These are phyloP conservation scores for Fusarium devonianum DNA, from an alignment of 2,329 filamentous ascomycete genomes.

Conservation along the genomic window DNA sequence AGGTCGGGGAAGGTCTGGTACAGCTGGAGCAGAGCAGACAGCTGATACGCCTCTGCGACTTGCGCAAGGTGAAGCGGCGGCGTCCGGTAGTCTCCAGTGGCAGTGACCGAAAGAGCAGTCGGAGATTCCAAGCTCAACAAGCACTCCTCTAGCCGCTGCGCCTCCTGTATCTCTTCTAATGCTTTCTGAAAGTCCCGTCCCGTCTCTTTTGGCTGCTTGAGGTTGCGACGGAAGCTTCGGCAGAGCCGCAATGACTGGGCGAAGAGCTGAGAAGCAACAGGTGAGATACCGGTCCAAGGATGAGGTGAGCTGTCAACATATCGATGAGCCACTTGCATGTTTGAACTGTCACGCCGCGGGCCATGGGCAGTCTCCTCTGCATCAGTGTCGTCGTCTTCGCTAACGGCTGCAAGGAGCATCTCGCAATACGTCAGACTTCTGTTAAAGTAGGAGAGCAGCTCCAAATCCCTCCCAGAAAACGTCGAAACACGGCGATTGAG, in stretches of 20 bases:
- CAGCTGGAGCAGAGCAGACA: slow-evolving; percentile 49
- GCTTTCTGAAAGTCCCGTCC: slow-evolving; percentile 42
- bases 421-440: slow-evolving; percentile 52
- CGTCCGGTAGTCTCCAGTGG: slow-evolving; percentile 44
- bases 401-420: slow-evolving; percentile 51
- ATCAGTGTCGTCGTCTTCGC: slow-evolving; percentile 36
- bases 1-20: slow-evolving; percentile 52
- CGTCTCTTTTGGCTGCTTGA: slow-evolving; percentile 33
- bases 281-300: slow-evolving; percentile 51
- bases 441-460: slow-evolving; percentile 49
- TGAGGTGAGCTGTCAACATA: slow-evolving; percentile 40
- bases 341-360: slow-evolving; percentile 4
- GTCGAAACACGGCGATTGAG: slow-evolving; percentile 33
- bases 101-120: slow-evolving; percentile 16
- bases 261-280: slow-evolving; percentile 46
- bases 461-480: slow-evolving; percentile 32
- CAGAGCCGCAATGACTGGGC: slow-evolving; percentile 47
- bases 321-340: slow-evolving; percentile 21
- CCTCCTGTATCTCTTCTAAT: slow-evolving; percentile 36
- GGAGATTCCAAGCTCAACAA: slow-evolving; percentile 45
- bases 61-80: slow-evolving; percentile 45
- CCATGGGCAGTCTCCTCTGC: background rate
- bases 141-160: slow-evolving; percentile 46
- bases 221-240: slow-evolving; percentile 43
- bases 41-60: slow-evolving; percentile 51